Conservation (phyloP, 257 asterid species). For the Nicotiana knightiana region DNA sequence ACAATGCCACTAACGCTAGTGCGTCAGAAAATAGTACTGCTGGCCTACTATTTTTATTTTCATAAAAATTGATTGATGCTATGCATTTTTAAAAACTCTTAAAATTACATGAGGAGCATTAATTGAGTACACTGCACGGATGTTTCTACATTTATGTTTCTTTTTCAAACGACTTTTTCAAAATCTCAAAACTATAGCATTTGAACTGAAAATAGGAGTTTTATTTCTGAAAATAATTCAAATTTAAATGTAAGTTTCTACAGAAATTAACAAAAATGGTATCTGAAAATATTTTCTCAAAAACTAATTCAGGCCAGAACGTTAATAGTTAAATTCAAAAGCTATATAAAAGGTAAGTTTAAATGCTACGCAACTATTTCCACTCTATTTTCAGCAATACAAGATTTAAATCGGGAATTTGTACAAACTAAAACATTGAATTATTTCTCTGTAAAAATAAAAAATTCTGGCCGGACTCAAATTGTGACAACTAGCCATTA, state of each 20-base stretch:
- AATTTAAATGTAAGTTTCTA: background rate
- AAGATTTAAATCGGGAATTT: no score
- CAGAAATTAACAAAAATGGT: background rate
- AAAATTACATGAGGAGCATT: background rate
- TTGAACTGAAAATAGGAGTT: background rate
- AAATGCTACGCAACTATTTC: no score
- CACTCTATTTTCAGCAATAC: no score
- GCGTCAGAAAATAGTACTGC: background rate
- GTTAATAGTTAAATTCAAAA: no score
- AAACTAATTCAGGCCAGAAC: no score
- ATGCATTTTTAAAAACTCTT: background rate
- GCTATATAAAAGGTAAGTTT: no score
- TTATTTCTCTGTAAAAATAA: background rate
- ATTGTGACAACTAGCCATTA: background rate
- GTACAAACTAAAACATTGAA: no score
- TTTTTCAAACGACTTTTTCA: background rate
- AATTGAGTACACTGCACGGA: slow-evolving; percentile 3
- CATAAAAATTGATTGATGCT: background rate
- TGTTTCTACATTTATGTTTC: background rate
- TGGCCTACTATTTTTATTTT: background rate
- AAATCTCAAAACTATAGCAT: background rate
- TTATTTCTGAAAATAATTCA: background rate
- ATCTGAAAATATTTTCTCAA: no score
- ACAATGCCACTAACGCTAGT: slow-evolving; percentile 21
- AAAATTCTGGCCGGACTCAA: background rate